Conservation (phyloP, 2,329 filamentous ascomycete species). For the Thielaviopsis ethacetica region DNA sequence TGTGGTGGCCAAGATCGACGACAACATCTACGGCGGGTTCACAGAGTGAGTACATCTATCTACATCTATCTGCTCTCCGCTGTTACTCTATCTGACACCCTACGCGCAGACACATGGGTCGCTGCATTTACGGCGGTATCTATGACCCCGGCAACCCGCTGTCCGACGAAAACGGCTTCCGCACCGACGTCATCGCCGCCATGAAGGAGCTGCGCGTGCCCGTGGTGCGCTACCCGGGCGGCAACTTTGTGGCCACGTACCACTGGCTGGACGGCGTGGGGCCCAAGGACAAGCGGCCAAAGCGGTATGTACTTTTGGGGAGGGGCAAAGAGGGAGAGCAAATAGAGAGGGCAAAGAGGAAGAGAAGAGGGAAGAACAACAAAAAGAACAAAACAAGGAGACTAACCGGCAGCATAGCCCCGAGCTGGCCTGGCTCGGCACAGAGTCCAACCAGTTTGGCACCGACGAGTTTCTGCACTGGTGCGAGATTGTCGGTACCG, state of each 20-base stretch:
- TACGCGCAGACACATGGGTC: conserved; percentile 65
- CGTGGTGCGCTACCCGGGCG: conserved; percentile 66
- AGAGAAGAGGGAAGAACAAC: no score
- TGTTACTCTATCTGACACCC: neutral
- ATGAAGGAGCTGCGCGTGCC: conserved; percentile 60
- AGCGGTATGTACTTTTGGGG: conserved; percentile 16
- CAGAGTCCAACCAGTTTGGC: conserved; percentile 64
- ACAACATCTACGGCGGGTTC: conserved; percentile 72
- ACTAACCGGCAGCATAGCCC: conserved; percentile 27
- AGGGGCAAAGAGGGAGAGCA: no score
- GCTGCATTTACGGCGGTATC: conserved; percentile 76
- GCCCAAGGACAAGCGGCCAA: conserved; percentile 50
- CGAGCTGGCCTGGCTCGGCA: conserved; percentile 65
- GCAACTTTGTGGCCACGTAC: conserved; percentile 74
- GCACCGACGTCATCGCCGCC: conserved; percentile 60
- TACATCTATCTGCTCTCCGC: no score
- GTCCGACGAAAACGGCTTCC: conserved; percentile 60
- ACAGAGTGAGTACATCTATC: conserved; percentile 71
- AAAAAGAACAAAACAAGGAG: no score
- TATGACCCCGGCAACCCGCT: conserved; percentile 61
- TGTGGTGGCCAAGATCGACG: conserved; percentile 56
- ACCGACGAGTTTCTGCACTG: conserved; percentile 78
- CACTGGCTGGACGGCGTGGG: conserved; percentile 75
- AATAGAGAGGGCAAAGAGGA: no score
- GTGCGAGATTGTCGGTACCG: conserved; percentile 55